Evolutionary conservation across 257 asterid genomes (phyloP), one percentile per base, ranked within the genome.

Genomic region (Paraleonurus japonicus): DNA sequence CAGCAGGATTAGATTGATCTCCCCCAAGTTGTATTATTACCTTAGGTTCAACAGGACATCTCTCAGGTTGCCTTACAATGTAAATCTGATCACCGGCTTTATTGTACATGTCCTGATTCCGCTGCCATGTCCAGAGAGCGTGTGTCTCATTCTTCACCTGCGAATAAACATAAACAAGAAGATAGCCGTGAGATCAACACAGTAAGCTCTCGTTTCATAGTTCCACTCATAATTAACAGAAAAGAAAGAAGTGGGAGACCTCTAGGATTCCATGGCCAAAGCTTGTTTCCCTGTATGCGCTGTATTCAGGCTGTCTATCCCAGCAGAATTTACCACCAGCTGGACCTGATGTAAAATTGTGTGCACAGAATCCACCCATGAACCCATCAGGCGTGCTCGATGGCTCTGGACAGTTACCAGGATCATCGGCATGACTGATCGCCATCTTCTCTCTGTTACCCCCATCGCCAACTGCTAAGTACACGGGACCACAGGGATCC

Each of bases 71-170:
- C 70, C 98, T 85, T 13, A 92, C 98, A 45, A 92, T 86, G 80
- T 84, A 92, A 68, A 92, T 86, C 78, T 79, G 88, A 81, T 92
- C 98, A 48, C 97, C 95, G 37, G 80, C 70, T 80, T 74, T 76
- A 20, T 83, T 74, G 74, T 92, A 92, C 93, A 90, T 81, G 67
- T 92, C 98, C 70, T 90, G 95, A 71, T 93, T 93, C 32, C 96
- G 85, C 60, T 93, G 96, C 98, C 98, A 93, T 64, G 92, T 90
- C 98, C 98, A 93, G 9, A 93, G 83, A 60, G 96, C 95, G 72
- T 93, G 95, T 6, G 98, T 93, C 74, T 80, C 88, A 13, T 93
- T 93, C 85, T 82, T 86, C 83, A 90, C 90, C 98, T 92, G 79
- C 81, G 76, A 2, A 62, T 62, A 17, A n/a, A 9, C 30, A 20